A percentile compares a stretch with the other conserved stretches of the same genome.
Evolutionary conservation across 345 rosid genomes (phyloP).

Genomic region (Iberis pinnata): DNA sequence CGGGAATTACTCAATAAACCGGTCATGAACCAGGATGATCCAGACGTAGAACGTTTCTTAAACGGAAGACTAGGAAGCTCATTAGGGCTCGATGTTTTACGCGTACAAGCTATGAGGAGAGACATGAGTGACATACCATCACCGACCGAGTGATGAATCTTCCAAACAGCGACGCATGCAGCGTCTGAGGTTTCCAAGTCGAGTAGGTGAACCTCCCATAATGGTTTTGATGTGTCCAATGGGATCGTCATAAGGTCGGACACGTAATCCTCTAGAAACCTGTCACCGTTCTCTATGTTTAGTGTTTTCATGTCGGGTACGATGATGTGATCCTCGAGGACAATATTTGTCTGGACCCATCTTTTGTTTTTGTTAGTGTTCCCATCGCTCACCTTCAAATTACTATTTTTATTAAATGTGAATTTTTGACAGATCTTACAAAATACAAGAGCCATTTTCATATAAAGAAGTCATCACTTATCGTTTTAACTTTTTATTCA

Average conservation of each 20-base stretch:
- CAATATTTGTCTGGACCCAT: conserved; percentile 53
- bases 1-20: conserved; percentile 17
- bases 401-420: no score
- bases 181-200: conserved; percentile 63
- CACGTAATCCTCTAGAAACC: conserved; percentile 56
- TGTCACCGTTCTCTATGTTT: conserved; percentile 38
- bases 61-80: conserved; percentile 55
- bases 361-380: conserved; percentile 36
- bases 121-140: conserved; percentile 61
- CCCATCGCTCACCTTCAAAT: conserved; percentile 34
- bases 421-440: no score
- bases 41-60: conserved; percentile 11
- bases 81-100: conserved; percentile 48
- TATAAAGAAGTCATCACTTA: no score
- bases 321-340: conserved; percentile 46
- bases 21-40: neutral
- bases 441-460: no score
- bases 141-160: conserved; percentile 60
- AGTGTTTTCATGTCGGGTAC: conserved; percentile 37
- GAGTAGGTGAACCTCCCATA: conserved; percentile 79
- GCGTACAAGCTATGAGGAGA: conserved; percentile 44
- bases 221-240: conserved; percentile 56
- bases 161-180: conserved; percentile 39
- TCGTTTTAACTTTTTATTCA: no score
- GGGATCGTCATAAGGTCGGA: conserved; percentile 49